Evolutionary conservation across 2,329 filamentous ascomycete genomes (phyloP), one percentile per base, ranked within the genome.

Genomic region (Nothophoma quercina): DNA sequence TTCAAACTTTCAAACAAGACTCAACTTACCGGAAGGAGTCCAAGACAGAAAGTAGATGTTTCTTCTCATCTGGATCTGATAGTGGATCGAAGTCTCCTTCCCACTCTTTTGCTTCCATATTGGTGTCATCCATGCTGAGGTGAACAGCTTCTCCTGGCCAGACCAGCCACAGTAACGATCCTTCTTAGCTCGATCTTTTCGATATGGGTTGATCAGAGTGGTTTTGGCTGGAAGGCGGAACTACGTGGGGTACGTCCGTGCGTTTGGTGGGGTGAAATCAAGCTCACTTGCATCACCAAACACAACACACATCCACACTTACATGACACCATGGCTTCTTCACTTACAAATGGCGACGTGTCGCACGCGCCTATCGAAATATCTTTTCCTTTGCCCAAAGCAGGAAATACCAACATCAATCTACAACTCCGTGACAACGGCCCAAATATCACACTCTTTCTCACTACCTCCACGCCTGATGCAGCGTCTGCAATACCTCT

Each of bases 1-100:
- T 16, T 5, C 4, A 21, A 12, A n/a, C n/a, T n/a, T 16, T 3
- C 3, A 2, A 26, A 16, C 2, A 16, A 9, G 13, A 35, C 3
- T 9, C 2, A 7, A 41, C 88, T 76, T 80, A 96, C 92, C 88
- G 83, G 75, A 95, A 98, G 9, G 93, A 97, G 77, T 96, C 91
- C 45, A 98, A 77, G 2, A 92, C 88, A 42, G 86, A 87, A 72
- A 90, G 90, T 8, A 98, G 83, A 40, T 96, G 91, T 56, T 83
- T 83, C 40, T 86, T 80, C 76, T 99, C 93, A 59, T 96, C 91
- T 0, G 87, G 85, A 65, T 97, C 92, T 8, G 85, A 79, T 40
- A 88, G 80, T 13, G 85, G 83, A 51, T 88, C 84, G 59, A 87
- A 86, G 44, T 88, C 80, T 2, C 85, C 86, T 26, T 76, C 76